Evolutionary conservation across 1,139 yeast genomes (phyloP).

Genomic region (Geotrichum fermentans): DNA sequence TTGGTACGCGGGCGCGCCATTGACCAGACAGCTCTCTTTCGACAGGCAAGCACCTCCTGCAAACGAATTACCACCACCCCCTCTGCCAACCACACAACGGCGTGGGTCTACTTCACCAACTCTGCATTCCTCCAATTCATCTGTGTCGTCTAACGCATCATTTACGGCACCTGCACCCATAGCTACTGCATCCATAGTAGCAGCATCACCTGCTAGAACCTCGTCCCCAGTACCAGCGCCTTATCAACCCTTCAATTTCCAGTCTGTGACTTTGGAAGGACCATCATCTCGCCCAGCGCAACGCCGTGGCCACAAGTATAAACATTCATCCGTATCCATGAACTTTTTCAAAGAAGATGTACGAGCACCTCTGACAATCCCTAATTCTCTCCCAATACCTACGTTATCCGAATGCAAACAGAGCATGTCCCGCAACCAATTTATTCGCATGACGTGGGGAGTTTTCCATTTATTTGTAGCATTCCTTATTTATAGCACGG

Average conservation of each 20-base stretch:
- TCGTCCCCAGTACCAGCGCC: not conserved
- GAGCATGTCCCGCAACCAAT: constrained; percentile 53
- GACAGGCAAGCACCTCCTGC: not conserved
- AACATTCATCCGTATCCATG: constrained; percentile 96
- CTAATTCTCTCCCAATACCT: constrained; percentile 79
- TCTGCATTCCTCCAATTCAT: constrained; percentile 1
- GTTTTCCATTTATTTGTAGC: constrained; percentile 55
- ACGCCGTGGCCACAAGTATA: constrained; percentile 90
- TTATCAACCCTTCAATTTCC: constrained; percentile 38
- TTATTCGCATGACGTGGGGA: constrained; percentile 61
- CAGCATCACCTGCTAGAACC: not conserved
- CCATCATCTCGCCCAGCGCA: constrained; percentile 39
- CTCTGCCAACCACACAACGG: not conserved
- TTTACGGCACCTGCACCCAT: not conserved
- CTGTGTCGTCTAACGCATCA: not conserved
- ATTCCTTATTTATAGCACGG: constrained; percentile 51
- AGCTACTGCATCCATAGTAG: not conserved
- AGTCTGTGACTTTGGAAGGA: constrained; percentile 30
- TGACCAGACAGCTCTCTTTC: not conserved
- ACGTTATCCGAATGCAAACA: constrained; percentile 55
- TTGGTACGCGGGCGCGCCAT: constrained; percentile 8
- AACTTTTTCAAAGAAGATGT: constrained; percentile 91
- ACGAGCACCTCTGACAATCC: constrained; percentile 63
- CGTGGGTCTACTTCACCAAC: not conserved
- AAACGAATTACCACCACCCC: not conserved